A percentile compares a stretch with the other conserved stretches of the same genome.
phyloP scores from a whole-genome alignment of 2,329 filamentous ascomycete species.

The Ophiostoma pallidulum region DNA sequence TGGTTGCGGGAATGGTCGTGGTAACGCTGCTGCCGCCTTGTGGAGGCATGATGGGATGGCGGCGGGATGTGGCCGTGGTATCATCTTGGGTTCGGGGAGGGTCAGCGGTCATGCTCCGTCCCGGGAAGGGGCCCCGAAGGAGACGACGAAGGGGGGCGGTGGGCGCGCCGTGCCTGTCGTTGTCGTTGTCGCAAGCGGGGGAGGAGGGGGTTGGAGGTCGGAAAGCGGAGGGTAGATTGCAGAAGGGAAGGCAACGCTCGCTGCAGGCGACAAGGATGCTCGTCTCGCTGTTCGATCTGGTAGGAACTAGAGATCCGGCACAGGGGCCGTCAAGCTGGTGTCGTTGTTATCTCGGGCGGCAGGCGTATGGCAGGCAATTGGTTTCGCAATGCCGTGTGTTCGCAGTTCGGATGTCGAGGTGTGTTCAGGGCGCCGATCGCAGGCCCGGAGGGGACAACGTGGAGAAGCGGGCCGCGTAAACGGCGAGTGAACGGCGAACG shows the following conservation, averaged over 20 bases:
- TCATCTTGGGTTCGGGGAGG: conserved; percentile 35
- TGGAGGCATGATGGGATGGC: conserved; percentile 35
- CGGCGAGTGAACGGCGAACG: neutral
- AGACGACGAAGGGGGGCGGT: neutral
- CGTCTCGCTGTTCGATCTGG: neutral
- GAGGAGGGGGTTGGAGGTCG: neutral
- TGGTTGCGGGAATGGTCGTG: neutral
- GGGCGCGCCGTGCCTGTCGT: conserved; percentile 5
- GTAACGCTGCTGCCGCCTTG: conserved; percentile 18
- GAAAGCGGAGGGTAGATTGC: no score
- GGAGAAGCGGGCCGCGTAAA: neutral
- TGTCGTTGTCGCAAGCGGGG: neutral
- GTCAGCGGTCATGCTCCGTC: conserved; percentile 28
- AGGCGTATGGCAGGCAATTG: no score
- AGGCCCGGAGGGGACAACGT: no score
- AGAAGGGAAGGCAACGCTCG: neutral
- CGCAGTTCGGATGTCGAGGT: no score
- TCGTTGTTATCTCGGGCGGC: no score
- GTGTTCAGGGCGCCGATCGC: no score
- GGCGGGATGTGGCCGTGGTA: conserved; percentile 25
- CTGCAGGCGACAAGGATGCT: no score
- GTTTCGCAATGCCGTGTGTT: no score
- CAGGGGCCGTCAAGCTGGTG: neutral
- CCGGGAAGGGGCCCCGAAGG: conserved; percentile 4
- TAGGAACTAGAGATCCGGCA: neutral